A percentile compares a stretch with the other conserved stretches of the same genome.
phyloP scores from a whole-genome alignment of 306 rosid species.

The Clitoria ternatea region DNA sequence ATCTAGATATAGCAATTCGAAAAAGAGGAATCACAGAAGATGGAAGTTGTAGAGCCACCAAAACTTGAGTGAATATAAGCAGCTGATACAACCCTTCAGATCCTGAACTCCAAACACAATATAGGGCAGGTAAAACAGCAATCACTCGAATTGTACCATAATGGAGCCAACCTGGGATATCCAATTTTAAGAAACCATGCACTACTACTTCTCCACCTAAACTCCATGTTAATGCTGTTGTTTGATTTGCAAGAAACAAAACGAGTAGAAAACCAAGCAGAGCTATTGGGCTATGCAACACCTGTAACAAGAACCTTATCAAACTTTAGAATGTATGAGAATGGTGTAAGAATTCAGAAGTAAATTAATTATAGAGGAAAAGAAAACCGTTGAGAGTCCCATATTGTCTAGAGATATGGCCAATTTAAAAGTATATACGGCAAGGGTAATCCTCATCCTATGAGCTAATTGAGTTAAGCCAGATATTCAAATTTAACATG shows the following conservation, averaged over 20 bases:
- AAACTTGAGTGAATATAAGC: slow-evolving; percentile 77
- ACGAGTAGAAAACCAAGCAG: slow-evolving; percentile 54
- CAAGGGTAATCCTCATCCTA: too few species aligned
- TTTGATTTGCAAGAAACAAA: slow-evolving; percentile 77
- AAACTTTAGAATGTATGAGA: slow-evolving; percentile 6
- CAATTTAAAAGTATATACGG: too few species aligned
- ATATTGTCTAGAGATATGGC: too few species aligned
- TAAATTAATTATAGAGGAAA: slow-evolving; percentile 20
- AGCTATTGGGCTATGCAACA: slow-evolving; percentile 61
- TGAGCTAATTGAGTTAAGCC: too few species aligned
- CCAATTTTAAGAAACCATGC: slow-evolving; percentile 67
- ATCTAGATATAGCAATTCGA: slow-evolving; percentile 73
- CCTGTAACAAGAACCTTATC: slow-evolving; percentile 41
- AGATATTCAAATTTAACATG: too few species aligned
- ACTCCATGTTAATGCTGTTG: slow-evolving; percentile 70
- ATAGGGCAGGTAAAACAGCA: slow-evolving; percentile 81
- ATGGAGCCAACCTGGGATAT: slow-evolving; percentile 96
- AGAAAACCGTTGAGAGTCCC: too few species aligned
- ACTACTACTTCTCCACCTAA: slow-evolving; percentile 72
- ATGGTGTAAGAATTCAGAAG: neutral
- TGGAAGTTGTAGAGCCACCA: slow-evolving; percentile 83
- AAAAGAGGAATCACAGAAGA: slow-evolving; percentile 91
- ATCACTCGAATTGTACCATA: slow-evolving; percentile 81
- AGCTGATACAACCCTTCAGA: slow-evolving; percentile 92
- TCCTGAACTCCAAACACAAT: slow-evolving; percentile 87